A percentile compares a stretch with the other conserved stretches of the same genome.
phyloP scores from a whole-genome alignment of 805 yeast genomes.

The Yarrowia deformans region DNA sequence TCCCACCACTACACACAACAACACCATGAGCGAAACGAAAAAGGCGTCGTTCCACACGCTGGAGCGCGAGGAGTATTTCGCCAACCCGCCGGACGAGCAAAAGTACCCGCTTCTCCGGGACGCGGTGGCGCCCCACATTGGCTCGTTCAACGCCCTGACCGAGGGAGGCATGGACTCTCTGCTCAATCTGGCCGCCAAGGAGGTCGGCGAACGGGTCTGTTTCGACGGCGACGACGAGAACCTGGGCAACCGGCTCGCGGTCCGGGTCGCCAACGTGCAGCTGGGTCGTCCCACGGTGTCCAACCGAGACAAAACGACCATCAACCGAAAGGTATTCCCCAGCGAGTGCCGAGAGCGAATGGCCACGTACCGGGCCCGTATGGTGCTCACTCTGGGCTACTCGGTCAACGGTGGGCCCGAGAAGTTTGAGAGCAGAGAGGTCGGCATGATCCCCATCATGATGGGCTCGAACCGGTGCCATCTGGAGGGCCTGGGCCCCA shows the following conservation, averaged over 20 bases:
- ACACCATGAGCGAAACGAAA: constrained; percentile 28
- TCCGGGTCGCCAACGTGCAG: constrained; percentile 89
- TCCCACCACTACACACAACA: not conserved
- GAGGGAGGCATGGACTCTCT: constrained; percentile 85
- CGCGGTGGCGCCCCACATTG: constrained; percentile 94
- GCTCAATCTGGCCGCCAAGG: constrained; percentile 82
- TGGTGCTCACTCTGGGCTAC: constrained; percentile 83
- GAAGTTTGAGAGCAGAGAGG: constrained; percentile 79
- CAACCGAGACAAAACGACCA: constrained; percentile 71
- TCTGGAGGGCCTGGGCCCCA: constrained; percentile 81
- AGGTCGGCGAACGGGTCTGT: constrained; percentile 84
- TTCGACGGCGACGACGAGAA: constrained; percentile 78
- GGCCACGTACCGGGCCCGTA: constrained; percentile 78
- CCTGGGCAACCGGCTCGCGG: constrained; percentile 80
- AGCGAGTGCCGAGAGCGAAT: constrained; percentile 90
- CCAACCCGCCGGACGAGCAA: constrained; percentile 87
- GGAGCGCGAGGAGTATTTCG: constrained; percentile 85
- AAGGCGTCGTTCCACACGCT: constrained; percentile 76
- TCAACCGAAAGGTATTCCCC: constrained; percentile 82
- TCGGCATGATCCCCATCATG: constrained; percentile 93
- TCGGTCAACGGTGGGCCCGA: constrained; percentile 88
- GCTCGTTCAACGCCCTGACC: constrained; percentile 93
- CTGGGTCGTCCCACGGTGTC: constrained; percentile 86
- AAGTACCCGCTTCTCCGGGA: constrained; percentile 83
- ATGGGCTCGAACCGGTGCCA: constrained; percentile 90